Evolutionary conservation across 805 yeast genomes (phyloP).

Genomic region (Starmerella floris): DNA sequence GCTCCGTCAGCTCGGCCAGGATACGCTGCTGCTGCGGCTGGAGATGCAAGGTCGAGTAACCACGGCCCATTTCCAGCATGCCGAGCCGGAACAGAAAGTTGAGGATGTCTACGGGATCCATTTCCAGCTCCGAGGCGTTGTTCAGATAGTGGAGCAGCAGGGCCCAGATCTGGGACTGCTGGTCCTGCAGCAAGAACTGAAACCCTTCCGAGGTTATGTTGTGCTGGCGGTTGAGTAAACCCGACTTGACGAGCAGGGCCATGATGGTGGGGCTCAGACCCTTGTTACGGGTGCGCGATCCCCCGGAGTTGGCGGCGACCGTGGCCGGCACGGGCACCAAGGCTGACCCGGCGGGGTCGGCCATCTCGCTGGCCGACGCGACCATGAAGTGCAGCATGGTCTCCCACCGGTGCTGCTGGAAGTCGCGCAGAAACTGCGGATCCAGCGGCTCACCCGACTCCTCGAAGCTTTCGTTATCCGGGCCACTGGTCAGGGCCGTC

Average conservation of each 20-base stretch:
- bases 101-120: conserved; percentile 93
- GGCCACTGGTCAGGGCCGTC: conserved; percentile 74
- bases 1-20: conserved; percentile 81
- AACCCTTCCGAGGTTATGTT: conserved; percentile 81
- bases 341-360: conserved; percentile 32
- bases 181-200: conserved; percentile 84
- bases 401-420: conserved; percentile 87
- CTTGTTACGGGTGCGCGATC: not conserved
- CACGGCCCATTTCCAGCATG: conserved; percentile 78
- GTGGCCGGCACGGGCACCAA: not conserved
- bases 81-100: conserved; percentile 91
- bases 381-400: conserved; percentile 94
- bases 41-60: conserved; percentile 57
- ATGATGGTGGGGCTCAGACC: conserved; percentile 35
- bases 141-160: conserved; percentile 73
- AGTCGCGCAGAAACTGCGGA: conserved; percentile 49
- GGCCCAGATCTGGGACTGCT: conserved; percentile 91
- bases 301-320: not conserved
- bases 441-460: conserved; percentile 35
- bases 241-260: conserved; percentile 60
- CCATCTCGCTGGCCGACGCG: conserved; percentile 40
- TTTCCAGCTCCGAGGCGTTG: conserved; percentile 66
- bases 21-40: conserved; percentile 71
- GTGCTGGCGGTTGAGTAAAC: conserved; percentile 57
- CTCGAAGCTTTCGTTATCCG: conserved; percentile 59